Evolutionary conservation across 441 rosid genomes (phyloP), one percentile per base, ranked within the genome.

Genomic region (Melastoma candidum): DNA sequence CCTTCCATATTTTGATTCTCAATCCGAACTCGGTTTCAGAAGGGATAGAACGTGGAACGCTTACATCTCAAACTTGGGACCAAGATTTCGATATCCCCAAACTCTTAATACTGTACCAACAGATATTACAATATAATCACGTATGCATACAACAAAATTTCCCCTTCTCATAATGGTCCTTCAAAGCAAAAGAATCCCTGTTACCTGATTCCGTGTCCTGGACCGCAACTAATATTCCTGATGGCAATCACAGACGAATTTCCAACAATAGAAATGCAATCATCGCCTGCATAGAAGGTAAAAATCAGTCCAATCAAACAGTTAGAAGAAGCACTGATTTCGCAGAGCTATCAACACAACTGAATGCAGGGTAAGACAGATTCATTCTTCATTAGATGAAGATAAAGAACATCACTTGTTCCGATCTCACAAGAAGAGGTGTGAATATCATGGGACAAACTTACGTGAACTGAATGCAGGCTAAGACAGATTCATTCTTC

Each of bases 1-100:
- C 98, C 98, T 88, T 95, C 98, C 98, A 87, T 55, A 96, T 85
- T 75, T 87, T 92, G 71, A 92, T 88, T 56, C 98, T 89, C 53
- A 81, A 75, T 43, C 96, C 98, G 65, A 87, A 87, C 7, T 74
- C 70, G 3, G 95, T 83, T 74, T 82, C 71, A 63, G 79, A 29
- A 92, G 22, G 61, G 47, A 71, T 71, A 12, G 83, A 96, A 49
- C 81, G 74, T 54, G 83, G 80, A 53, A 88, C 84, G 26, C 63
- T 50, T 52, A 92, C 60, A 60, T 85, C 76, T 26, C 32, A 69
- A 63, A 92, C 86, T 52, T 65, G 65, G 44, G 78, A 74, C 74
- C 74, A 69, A 2, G 92, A 70, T 65, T 81, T 65, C 1, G 71
- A 68, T 66, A 85, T 88, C 63, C 98, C 98, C 73, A 88, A 44